These are phyloP conservation scores for Verbena officinalis DNA, from an alignment of 257 asterid genomes.

Conservation along the genomic window DNA sequence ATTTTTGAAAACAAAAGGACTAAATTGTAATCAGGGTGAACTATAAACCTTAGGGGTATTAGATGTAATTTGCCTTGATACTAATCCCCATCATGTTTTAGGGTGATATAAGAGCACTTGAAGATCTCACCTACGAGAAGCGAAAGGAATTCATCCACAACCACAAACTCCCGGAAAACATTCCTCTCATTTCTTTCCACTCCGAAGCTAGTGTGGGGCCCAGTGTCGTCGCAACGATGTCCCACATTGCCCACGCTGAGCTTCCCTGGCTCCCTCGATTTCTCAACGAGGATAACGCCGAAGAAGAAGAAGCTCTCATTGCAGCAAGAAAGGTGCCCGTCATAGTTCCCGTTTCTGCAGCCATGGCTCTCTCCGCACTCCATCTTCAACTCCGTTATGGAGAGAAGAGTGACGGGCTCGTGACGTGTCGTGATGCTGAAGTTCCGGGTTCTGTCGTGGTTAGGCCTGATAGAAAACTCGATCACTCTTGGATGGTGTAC, in stretches of 20 bases:
- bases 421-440: conserved; percentile 93
- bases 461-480: conserved; percentile 70
- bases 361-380: conserved; percentile 71
- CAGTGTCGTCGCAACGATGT: conserved; percentile 71
- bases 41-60: not conserved
- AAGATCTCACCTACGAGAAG: conserved; percentile 86
- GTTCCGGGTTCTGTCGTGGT: conserved; percentile 93
- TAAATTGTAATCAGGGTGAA: no score
- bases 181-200: conserved; percentile 82
- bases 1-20: no score
- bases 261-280: conserved; percentile 71
- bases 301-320: conserved; percentile 40
- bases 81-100: conserved; percentile 10
- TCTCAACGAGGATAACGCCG: conserved; percentile 38
- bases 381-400: conserved; percentile 82
- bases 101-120: conserved; percentile 91
- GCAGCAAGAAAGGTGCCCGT: conserved; percentile 68
- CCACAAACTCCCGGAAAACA: conserved; percentile 69
- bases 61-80: not conserved
- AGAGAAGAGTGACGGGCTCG: conserved; percentile 96
- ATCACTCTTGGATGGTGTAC: conserved; percentile 94
- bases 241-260: conserved; percentile 87
- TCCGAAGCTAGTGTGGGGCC: conserved; percentile 76
- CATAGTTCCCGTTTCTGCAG: conserved; percentile 80
- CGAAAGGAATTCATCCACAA: conserved; percentile 69